Evolutionary conservation across 2,329 filamentous ascomycete genomes (phyloP).

Genomic region (Verticillium nonalfalfae): DNA sequence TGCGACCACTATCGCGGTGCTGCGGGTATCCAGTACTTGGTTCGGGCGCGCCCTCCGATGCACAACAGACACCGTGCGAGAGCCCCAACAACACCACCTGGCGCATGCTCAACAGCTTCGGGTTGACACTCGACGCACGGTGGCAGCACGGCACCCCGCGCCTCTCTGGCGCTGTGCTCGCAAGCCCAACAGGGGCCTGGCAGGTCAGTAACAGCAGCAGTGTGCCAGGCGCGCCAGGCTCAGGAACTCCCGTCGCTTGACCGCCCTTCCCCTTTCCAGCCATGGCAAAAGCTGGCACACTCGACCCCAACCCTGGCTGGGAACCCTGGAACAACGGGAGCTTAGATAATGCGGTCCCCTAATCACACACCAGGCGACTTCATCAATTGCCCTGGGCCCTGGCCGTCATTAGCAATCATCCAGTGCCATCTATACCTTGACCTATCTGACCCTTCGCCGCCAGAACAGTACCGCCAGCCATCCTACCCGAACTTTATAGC

Average conservation of each 20-base stretch:
- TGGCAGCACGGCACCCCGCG: neutral
- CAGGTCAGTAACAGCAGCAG: neutral
- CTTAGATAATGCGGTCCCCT: slow-evolving; percentile 5
- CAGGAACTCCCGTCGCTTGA: neutral
- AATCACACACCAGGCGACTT: slow-evolving; percentile 3
- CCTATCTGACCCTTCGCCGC: neutral
- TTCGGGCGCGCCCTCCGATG: neutral
- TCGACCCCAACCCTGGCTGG: neutral
- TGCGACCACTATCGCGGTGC: neutral
- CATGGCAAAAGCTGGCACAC: neutral
- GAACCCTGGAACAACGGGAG: neutral
- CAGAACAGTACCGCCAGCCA: neutral
- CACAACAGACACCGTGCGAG: neutral
- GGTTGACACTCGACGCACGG: neutral
- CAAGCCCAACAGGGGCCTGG: neutral
- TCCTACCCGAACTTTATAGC: neutral
- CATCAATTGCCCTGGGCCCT: slow-evolving; percentile 1
- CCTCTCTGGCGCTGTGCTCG: neutral
- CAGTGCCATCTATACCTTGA: neutral
- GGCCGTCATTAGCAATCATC: slow-evolving; percentile 3
- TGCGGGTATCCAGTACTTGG: neutral
- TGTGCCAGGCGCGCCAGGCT: too few relatives aligned
- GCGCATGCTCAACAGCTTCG: too few relatives aligned
- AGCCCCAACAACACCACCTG: neutral
- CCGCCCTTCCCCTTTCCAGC: neutral